These are phyloP conservation scores for Amoeboaphelidium protococcarum DNA, from an alignment of 371 early-diverging fungal species.

Conservation along the genomic window DNA sequence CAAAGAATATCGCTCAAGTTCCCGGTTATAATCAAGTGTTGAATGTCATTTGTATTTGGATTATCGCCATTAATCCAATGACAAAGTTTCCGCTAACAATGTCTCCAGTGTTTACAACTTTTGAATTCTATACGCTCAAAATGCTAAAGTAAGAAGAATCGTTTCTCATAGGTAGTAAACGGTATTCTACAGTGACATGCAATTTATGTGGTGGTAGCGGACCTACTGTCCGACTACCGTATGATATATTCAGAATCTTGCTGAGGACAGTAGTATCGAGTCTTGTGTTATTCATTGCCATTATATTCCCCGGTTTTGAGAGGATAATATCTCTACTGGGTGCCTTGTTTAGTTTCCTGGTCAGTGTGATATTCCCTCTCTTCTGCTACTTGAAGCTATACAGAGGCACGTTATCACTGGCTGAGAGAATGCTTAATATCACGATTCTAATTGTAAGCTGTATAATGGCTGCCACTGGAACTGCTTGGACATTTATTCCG, in stretches of 20 bases:
- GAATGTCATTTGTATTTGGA: constrained; percentile 23
- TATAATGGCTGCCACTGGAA: not conserved
- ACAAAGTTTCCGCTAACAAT: constrained; percentile 34
- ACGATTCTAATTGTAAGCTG: not conserved
- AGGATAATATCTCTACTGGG: constrained; percentile 36
- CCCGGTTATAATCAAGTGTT: constrained; percentile 23
- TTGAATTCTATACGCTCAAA: constrained; percentile 14
- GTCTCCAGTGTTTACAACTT: constrained; percentile 25
- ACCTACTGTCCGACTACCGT: not conserved
- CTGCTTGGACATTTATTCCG: not conserved
- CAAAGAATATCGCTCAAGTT: constrained; percentile 30
- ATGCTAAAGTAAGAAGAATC: too few relatives aligned
- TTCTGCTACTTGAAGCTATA: constrained; percentile 21
- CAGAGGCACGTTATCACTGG: too few relatives aligned
- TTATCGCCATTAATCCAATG: constrained; percentile 35
- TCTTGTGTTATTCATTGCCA: constrained; percentile 19
- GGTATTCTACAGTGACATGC: too few relatives aligned
- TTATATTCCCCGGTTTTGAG: constrained; percentile 30
- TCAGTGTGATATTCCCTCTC: constrained; percentile 27
- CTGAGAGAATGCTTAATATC: not conserved
- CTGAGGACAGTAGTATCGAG: constrained; percentile 6
- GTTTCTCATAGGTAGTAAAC: not conserved
- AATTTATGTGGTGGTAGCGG: not conserved
- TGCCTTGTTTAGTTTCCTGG: constrained; percentile 24
- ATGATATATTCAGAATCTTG: not conserved